Conservation (phyloP, 495 filamentous ascomycete species). For the Thozetella sp. region DNA sequence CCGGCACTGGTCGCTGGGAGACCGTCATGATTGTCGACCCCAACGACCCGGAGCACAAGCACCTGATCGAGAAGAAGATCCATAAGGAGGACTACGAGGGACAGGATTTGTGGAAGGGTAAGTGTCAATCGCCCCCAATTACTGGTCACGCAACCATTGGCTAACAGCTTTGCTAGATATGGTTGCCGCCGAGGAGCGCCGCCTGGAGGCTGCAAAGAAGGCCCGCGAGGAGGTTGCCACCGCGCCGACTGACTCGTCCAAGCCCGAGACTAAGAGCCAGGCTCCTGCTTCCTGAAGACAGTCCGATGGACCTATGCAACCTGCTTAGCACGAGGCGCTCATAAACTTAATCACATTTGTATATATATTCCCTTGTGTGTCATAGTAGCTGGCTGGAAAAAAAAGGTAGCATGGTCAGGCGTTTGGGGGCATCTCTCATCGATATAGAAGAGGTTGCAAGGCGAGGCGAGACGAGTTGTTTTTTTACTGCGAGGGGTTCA, state of each 20-base stretch:
- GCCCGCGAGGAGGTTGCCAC: constrained; percentile 19
- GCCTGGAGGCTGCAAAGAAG: constrained; percentile 60
- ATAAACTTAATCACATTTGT: background rate
- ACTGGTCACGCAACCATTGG: background rate
- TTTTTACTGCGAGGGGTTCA: too few relatives aligned
- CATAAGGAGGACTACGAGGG: constrained; percentile 74
- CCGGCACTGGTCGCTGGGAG: constrained; percentile 76
- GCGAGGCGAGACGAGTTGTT: too few relatives aligned
- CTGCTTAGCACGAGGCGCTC: background rate
- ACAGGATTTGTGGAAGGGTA: constrained; percentile 87
- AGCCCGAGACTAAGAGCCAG: constrained; percentile 5
- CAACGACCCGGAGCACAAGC: constrained; percentile 70
- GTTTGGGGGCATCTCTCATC: background rate
- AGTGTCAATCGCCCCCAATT: constrained; percentile 19
- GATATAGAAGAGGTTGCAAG: background rate
- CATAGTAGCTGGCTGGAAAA: background rate
- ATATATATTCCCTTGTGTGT: background rate
- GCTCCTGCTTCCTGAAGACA: constrained; percentile 11
- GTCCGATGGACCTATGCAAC: background rate
- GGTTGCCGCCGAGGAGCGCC: constrained; percentile 76
- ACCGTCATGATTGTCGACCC: constrained; percentile 73
- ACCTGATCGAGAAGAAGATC: constrained; percentile 70
- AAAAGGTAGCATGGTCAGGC: background rate
- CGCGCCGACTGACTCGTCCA: constrained; percentile 16
- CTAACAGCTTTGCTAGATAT: constrained; percentile 54